Percentiles rank a stretch among this genome's conserved stretches.
phyloP scores from a whole-genome alignment of 2,329 filamentous ascomycete species.

The Alternaria conjuncta region DNA sequence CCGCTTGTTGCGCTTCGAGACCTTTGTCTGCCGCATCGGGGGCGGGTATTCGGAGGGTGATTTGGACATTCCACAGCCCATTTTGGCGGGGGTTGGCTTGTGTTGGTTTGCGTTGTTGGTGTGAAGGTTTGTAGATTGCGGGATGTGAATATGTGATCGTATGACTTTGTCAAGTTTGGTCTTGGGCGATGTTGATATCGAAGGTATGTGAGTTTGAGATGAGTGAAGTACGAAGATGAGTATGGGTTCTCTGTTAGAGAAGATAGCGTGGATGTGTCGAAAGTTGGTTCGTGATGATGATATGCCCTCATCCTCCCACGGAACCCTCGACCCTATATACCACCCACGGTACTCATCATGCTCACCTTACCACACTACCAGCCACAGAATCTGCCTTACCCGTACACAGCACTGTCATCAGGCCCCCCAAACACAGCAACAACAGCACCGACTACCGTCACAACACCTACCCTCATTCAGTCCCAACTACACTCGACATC shows the following conservation, averaged over 20 bases:
- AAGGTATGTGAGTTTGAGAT: neutral
- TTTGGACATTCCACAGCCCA: slow-evolving; percentile 31
- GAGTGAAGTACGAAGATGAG: neutral
- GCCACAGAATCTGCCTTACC: neutral
- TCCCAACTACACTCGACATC: neutral
- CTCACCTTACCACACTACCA: neutral
- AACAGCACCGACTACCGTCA: neutral
- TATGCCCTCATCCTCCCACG: neutral
- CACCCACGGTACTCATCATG: neutral
- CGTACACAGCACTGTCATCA: neutral
- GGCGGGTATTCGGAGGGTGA: slow-evolving; percentile 11
- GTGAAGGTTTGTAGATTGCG: neutral
- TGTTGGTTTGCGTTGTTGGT: neutral
- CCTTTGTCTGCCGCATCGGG: slow-evolving; percentile 14
- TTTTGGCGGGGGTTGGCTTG: neutral
- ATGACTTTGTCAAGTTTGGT: neutral
- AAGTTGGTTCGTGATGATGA: neutral
- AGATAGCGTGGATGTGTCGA: neutral
- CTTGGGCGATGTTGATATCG: neutral
- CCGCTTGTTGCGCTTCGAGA: neutral
- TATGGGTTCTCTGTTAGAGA: neutral
- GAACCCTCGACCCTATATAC: neutral
- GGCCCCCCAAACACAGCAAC: neutral
- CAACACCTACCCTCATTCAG: neutral
- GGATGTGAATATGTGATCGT: neutral